Evolutionary conservation across 805 yeast genomes (phyloP).

Genomic region (Candida palmyrensis): DNA sequence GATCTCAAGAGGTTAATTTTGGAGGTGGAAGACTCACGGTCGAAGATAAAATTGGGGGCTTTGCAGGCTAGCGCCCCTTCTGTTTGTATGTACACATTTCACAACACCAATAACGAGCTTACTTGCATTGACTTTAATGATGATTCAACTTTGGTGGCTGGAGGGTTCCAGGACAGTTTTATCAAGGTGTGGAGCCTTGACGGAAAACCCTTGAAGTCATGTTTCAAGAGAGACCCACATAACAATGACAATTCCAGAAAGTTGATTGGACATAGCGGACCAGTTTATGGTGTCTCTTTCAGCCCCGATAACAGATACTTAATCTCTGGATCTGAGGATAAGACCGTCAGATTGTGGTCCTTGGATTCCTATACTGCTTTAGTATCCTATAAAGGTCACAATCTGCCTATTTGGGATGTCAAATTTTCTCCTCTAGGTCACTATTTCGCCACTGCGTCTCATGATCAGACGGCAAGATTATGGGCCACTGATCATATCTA

Average conservation of each 20-base stretch:
- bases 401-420: slow-evolving; percentile 97
- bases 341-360: slow-evolving; percentile 91
- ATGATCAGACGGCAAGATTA: slow-evolving; percentile 93
- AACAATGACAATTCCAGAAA: slow-evolving; percentile 46
- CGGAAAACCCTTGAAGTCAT: slow-evolving; percentile 74
- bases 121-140: slow-evolving; percentile 84
- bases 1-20: slow-evolving; percentile 78
- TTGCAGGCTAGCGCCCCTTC: slow-evolving; percentile 83
- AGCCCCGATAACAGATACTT: slow-evolving; percentile 85
- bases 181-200: slow-evolving; percentile 91
- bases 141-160: slow-evolving; percentile 83
- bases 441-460: slow-evolving; percentile 96
- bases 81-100: slow-evolving; percentile 97
- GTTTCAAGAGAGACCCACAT: slow-evolving; percentile 49
- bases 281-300: slow-evolving; percentile 86
- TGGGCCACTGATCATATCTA: slow-evolving; percentile 99
- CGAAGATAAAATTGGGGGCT: slow-evolving; percentile 62
- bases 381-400: slow-evolving; percentile 94
- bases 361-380: slow-evolving; percentile 83
- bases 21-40: slow-evolving; percentile 76
- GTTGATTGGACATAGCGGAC: slow-evolving; percentile 88
- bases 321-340: slow-evolving; percentile 83
- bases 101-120: slow-evolving; percentile 85
- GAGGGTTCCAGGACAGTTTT: slow-evolving; percentile 90
- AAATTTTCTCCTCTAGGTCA: slow-evolving; percentile 93